Base-by-base conservation (phyloP, 2,329 filamentous ascomycete species). In the Macrophomina phaseolina region DNA sequence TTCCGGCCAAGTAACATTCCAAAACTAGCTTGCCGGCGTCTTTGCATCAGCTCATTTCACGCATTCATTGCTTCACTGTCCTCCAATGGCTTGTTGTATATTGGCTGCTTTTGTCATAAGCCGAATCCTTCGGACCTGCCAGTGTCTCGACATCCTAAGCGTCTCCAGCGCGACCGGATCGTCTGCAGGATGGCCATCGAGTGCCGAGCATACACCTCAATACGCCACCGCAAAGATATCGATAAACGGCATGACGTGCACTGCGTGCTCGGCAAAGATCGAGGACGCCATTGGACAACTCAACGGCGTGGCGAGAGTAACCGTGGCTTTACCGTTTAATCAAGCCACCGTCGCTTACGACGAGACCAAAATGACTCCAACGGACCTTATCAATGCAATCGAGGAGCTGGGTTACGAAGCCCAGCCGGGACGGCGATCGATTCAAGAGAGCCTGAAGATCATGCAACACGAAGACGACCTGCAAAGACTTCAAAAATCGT, bases 171-270 rank as follows among this genome's bases (percentile, higher is more conserved):
- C 9, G 2, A 8, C 28, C 5, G 0, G 9, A 12, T 14, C 14
- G n/a, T 12, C 9, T 1, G 28, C 16, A 11, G 12, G 34, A 32
- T 5, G n/a, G 11, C 14, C 28, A 28, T 9, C 16, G 1, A 16
- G 28, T 34, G 11, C 1, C 12, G 11, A 23, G 14, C 6, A 3
- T 14, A 16, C 23, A n/a, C n/a, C 49, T 12, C 49, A 34, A 11
- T 16, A 52, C 34, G 28, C 8, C 9, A 4, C 12, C 5, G 16
- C 28, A 3, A 52, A 7, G 11, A 52, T 70, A 4, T 67, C 46
- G 11, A 68, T 71, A 16, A 38, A 28, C 14, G 69, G 70, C 6
- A 70, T 70, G 69, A 68, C 65, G 14, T 71, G 70, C 55, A 67
- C 48, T 18, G 68, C 69, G 9, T 70, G 70, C 46, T 58, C 58